Evolutionary conservation across 352 stramenopile genomes (phyloP).

Genomic region (Elongisporangium anandrum): DNA sequence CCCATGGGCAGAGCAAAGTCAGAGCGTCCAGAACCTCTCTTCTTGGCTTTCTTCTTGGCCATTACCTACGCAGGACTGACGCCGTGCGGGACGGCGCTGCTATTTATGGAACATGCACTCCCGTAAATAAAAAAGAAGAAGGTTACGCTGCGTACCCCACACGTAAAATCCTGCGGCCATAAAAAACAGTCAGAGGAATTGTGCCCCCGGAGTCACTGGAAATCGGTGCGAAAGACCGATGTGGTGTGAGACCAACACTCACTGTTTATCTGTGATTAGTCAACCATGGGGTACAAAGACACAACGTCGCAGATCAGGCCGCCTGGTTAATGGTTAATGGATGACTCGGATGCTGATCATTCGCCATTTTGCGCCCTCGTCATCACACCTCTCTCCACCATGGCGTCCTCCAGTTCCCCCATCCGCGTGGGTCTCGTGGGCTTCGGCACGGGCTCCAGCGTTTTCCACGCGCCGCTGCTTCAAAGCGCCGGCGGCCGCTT

Average conservation of each 20-base stretch:
- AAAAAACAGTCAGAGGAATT: not conserved
- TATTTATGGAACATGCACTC: not conserved
- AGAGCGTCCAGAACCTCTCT: constrained; percentile 26
- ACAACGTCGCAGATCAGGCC: not conserved
- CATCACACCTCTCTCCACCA: not conserved
- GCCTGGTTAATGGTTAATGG: too few relatives aligned
- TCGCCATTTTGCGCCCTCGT: constrained; percentile 3
- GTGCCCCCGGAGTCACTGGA: not conserved
- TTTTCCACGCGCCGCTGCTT: constrained; percentile 73
- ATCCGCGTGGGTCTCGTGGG: constrained; percentile 65
- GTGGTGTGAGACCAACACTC: not conserved
- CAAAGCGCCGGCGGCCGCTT: constrained; percentile 45
- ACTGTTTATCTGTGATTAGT: not conserved
- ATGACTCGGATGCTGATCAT: not conserved
- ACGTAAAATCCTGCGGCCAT: not conserved
- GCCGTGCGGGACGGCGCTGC: not conserved
- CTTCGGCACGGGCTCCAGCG: constrained; percentile 64
- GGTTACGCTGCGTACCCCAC: not conserved
- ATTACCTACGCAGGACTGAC: constrained; percentile 17
- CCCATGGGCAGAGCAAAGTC: not conserved
- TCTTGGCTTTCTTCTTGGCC: constrained; percentile 78
- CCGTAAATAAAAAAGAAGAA: not conserved
- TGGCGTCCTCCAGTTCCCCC: constrained; percentile 5
- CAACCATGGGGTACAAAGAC: not conserved
- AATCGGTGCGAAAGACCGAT: not conserved